Base-by-base conservation (phyloP, 2,329 filamentous ascomycete genomes). In the Coccinonectria pachysandricola region DNA sequence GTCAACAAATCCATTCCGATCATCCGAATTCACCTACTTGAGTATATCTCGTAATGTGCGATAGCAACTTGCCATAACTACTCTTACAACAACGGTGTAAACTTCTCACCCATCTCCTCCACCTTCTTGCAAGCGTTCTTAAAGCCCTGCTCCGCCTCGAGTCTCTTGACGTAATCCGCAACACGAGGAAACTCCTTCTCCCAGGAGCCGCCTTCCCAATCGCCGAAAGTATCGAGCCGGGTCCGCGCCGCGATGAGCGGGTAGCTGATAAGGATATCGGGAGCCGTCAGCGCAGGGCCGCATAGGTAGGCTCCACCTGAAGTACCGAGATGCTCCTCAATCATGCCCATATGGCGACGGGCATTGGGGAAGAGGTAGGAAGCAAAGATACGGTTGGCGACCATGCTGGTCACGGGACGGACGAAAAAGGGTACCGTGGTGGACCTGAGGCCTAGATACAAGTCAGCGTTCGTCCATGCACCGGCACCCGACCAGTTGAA, bases 181-280 rank as follows among this genome's bases (percentile, higher is more conserved):
- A 68, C 38, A 38, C 54, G 59, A 5, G 68, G 68, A 31, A 55
- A 62, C 24, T 52, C 43, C 4, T 37, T 39, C 33, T 45, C 46
- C 39, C 60, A 61, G 7, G 50, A 53, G 2, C 54, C 57, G 4
- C 45, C 51, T 28, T 60, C 50, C 50, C 58, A 70, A 13, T 39
- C 42, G 6, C 59, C 62, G 32, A 66, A 51, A 0, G 42, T 40
- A 15, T 58, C 50, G 21, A 65, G 49, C 28, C 51, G 50, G 10
- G 48, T 40, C 37, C 57, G 54, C 17, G 55, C 55, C 7, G 57
- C 56, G 25, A 72, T 57, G 29, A 72, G 49, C 9, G 59, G 60
- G 49, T 66, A 72, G 48, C 64, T 68, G 40, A 71, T 49, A 27
- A 71, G 48, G 30, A 72, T 62, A 35, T 71, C 68, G 6, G 65